phyloP scores from a whole-genome alignment of 768 basidiomycete species.

The Tricholoma bakamatsutake region DNA sequence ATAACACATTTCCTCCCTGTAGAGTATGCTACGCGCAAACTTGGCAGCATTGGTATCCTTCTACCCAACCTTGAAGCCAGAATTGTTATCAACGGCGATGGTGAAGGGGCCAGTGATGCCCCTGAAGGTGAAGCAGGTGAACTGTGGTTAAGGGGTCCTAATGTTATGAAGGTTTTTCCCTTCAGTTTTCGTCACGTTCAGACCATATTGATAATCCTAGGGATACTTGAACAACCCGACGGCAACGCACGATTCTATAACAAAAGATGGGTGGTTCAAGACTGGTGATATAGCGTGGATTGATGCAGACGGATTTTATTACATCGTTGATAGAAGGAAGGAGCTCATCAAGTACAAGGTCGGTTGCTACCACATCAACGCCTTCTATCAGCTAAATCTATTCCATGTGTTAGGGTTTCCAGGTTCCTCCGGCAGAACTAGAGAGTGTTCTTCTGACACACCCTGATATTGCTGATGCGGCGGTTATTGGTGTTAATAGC shows the following conservation, averaged over 20 bases:
- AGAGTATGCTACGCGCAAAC: constrained; percentile 37
- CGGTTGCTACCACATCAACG: background rate
- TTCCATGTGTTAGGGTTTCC: constrained; percentile 50
- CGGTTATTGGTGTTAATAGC: constrained; percentile 72
- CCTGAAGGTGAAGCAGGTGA: constrained; percentile 62
- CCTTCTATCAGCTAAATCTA: background rate
- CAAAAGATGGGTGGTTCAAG: constrained; percentile 77
- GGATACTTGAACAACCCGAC: constrained; percentile 71
- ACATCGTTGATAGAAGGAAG: constrained; percentile 69
- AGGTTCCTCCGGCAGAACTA: constrained; percentile 86
- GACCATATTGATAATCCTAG: constrained; percentile 22
- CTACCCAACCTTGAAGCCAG: constrained; percentile 74
- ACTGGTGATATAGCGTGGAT: constrained; percentile 76
- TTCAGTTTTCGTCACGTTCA: background rate
- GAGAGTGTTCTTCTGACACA: constrained; percentile 73
- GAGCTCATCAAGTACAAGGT: constrained; percentile 77
- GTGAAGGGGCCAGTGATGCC: constrained; percentile 42
- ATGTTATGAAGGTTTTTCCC: constrained; percentile 64
- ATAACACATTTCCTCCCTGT: constrained; percentile 52
- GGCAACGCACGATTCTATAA: constrained; percentile 68
- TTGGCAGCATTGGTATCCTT: constrained; percentile 64
- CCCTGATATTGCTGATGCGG: constrained; percentile 70
- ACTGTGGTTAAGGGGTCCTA: constrained; percentile 75
- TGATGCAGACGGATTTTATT: constrained; percentile 67
- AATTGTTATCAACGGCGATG: constrained; percentile 59